Percentiles rank a stretch among this genome's conserved stretches.
Conservation (phyloP, 192 early-diverging fungal species). For the Mortierella alpina region DNA sequence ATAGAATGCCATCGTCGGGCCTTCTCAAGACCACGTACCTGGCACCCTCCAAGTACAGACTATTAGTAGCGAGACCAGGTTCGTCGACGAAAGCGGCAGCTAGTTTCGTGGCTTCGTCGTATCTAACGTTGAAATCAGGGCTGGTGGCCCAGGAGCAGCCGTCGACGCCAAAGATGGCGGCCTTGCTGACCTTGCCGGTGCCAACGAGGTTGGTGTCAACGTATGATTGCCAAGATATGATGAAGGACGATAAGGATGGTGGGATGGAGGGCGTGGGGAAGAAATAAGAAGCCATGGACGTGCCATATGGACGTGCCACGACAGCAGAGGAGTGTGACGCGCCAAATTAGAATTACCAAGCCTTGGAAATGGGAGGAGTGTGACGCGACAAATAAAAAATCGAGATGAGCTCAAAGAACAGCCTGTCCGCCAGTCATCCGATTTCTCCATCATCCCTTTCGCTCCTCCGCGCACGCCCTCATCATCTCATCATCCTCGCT, state of each 20-base stretch:
- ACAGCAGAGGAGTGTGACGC: too few relatives aligned
- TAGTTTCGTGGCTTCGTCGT: constrained; percentile 69
- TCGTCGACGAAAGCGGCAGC: constrained; percentile 72
- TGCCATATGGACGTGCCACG: too few relatives aligned
- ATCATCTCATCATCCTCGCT: too few relatives aligned
- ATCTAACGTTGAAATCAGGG: constrained; percentile 70
- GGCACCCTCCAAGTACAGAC: constrained; percentile 70
- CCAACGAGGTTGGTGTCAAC: constrained; percentile 84
- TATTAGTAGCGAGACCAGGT: constrained; percentile 64
- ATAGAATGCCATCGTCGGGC: constrained; percentile 74
- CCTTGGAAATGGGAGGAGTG: too few relatives aligned
- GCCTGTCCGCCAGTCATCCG: too few relatives aligned
- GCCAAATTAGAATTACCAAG: too few relatives aligned
- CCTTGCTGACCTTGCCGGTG: constrained; percentile 77
- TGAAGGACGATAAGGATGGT: constrained; percentile 66
- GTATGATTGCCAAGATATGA: constrained; percentile 86
- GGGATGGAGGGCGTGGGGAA: constrained; percentile 65
- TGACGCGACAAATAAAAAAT: too few relatives aligned
- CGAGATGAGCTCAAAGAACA: too few relatives aligned
- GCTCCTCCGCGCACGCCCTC: too few relatives aligned
- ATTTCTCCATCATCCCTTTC: too few relatives aligned
- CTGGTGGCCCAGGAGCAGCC: constrained; percentile 87
- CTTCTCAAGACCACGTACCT: constrained; percentile 80
- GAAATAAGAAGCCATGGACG: too few relatives aligned
- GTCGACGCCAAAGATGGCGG: constrained; percentile 86